Percentiles rank a stretch among this genome's conserved stretches.
These are phyloP conservation scores for Nemania diffusa DNA, from an alignment of 2,329 filamentous ascomycete genomes.

Conservation along the genomic window DNA sequence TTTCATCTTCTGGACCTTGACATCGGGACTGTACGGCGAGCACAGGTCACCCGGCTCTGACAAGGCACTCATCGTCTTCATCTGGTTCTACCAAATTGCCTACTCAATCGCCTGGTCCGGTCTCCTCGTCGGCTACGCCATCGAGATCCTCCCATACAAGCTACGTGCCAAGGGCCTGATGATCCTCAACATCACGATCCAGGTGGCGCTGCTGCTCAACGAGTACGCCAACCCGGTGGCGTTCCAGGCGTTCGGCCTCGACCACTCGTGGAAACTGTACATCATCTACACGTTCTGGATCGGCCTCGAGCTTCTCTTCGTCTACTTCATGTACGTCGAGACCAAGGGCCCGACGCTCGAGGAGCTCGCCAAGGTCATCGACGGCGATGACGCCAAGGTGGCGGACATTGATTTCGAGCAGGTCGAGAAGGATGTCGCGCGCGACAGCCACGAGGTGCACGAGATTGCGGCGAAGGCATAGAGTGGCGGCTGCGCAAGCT, in stretches of 20 bases:
- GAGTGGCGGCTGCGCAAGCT: background rate
- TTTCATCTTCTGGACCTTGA: slow-evolving; percentile 62
- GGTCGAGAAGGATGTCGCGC: slow-evolving; percentile 56
- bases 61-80: slow-evolving; percentile 59
- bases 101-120: slow-evolving; percentile 68
- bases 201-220: slow-evolving; percentile 65
- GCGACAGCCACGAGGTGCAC: slow-evolving; percentile 46
- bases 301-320: slow-evolving; percentile 63
- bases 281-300: slow-evolving; percentile 68
- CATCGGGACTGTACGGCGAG: slow-evolving; percentile 58
- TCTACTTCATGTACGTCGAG: slow-evolving; percentile 68
- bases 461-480: slow-evolving; percentile 46
- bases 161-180: slow-evolving; percentile 63
- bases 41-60: slow-evolving; percentile 50
- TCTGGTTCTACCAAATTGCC: slow-evolving; percentile 61
- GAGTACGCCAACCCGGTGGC: slow-evolving; percentile 65
- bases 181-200: slow-evolving; percentile 67
- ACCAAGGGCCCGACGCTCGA: slow-evolving; percentile 73
- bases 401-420: slow-evolving; percentile 58
- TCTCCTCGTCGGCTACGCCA: slow-evolving; percentile 64
- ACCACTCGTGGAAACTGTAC: slow-evolving; percentile 64
- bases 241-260: slow-evolving; percentile 57
- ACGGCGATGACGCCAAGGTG: slow-evolving; percentile 66
- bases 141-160: slow-evolving; percentile 63
- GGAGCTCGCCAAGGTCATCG: slow-evolving; percentile 74